Evolutionary conservation across 148 eudicot species (phyloP).

Genomic region (Camellia granthamiana): DNA sequence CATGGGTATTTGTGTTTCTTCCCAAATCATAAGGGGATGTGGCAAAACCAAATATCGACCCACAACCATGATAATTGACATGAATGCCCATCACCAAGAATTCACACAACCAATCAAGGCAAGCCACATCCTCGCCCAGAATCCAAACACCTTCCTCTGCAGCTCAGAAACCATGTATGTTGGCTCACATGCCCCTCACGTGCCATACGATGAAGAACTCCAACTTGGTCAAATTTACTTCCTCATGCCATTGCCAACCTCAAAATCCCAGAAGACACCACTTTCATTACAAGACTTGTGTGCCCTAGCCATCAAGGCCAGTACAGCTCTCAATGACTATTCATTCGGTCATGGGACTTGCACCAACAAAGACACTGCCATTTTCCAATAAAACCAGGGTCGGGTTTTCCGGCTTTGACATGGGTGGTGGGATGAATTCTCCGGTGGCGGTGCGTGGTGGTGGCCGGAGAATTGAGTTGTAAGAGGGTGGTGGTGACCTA

Average conservation of each 20-base stretch:
- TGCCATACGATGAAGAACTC: slow-evolving; percentile 35
- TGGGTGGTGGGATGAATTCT: neutral
- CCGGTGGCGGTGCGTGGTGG: neutral
- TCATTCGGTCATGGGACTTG: neutral
- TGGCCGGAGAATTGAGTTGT: slow-evolving; percentile 3
- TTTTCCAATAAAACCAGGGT: no score
- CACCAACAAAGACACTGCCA: neutral
- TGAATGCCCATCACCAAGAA: slow-evolving; percentile 45
- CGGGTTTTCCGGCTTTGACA: neutral
- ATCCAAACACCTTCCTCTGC: slow-evolving; percentile 39
- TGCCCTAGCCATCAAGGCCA: slow-evolving; percentile 50
- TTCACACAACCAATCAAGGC: slow-evolving; percentile 44
- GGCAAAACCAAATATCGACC: slow-evolving; percentile 29
- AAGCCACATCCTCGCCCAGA: slow-evolving; percentile 28
- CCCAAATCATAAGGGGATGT: slow-evolving; percentile 21
- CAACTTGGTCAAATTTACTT: slow-evolving; percentile 61
- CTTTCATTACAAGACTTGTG: slow-evolving; percentile 52
- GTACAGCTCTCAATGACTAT: slow-evolving; percentile 26
- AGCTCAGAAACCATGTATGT: slow-evolving; percentile 56
- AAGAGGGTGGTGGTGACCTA: neutral
- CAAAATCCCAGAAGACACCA: slow-evolving; percentile 28
- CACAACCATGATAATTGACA: slow-evolving; percentile 38
- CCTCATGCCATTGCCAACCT: slow-evolving; percentile 52
- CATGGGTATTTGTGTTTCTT: slow-evolving; percentile 22
- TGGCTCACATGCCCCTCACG: slow-evolving; percentile 29